phyloP scores from a whole-genome alignment of 2,329 filamentous ascomycete species.

The Colletotrichum cuscutae region DNA sequence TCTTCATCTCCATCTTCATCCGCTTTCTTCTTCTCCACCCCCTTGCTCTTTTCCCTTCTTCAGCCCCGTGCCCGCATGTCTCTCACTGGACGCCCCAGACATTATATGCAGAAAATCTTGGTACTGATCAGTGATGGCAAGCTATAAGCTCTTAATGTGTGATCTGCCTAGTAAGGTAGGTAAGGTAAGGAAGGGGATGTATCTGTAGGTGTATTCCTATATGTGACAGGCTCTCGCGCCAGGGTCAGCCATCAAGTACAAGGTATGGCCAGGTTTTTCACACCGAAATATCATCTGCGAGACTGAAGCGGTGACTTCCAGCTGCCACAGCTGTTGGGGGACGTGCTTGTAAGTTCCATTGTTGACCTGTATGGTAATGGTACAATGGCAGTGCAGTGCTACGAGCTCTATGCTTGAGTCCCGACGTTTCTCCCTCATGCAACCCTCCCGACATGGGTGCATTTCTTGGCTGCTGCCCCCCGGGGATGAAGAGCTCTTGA shows the following conservation, averaged over 20 bases:
- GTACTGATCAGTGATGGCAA: background rate
- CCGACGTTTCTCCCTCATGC: background rate
- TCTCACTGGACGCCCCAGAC: background rate
- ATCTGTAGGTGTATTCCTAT: background rate
- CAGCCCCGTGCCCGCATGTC: background rate
- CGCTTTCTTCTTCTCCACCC: background rate
- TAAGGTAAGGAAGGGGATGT: background rate
- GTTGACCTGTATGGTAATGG: background rate
- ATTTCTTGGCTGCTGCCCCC: background rate
- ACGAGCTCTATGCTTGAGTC: background rate
- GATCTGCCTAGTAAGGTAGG: background rate
- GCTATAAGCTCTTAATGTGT: background rate
- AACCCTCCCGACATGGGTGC: background rate
- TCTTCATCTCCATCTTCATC: background rate
- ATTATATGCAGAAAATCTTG: background rate
- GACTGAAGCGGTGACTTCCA: background rate
- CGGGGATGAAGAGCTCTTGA: background rate
- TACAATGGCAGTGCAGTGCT: background rate
- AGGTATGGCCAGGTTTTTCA: too few species aligned
- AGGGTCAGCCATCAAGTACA: background rate
- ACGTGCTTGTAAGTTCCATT: background rate
- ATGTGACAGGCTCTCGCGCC: background rate
- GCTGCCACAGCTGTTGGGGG: background rate
- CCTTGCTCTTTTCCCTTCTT: background rate
- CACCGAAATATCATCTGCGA: background rate